Evolutionary conservation across 2,329 filamentous ascomycete genomes (phyloP).

Genomic region (Huntiella abstrusa): DNA sequence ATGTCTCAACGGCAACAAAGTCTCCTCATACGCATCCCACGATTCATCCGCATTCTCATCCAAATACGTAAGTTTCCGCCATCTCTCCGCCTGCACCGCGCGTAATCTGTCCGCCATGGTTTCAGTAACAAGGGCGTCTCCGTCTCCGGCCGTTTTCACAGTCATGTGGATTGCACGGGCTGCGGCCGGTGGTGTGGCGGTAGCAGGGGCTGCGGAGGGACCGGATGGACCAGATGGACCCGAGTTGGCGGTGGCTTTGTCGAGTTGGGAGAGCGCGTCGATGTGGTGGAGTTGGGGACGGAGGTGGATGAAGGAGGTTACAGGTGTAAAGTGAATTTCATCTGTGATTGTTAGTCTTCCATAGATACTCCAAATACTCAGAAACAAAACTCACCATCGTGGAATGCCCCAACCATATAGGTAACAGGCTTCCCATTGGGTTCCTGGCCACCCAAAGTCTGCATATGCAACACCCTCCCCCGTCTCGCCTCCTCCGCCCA

Average conservation of each 20-base stretch:
- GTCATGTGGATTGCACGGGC: conserved; percentile 72
- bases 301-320: conserved; percentile 69
- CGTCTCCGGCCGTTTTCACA: conserved; percentile 56
- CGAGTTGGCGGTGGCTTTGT: conserved; percentile 25
- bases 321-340: conserved; percentile 69
- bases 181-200: conserved; percentile 15
- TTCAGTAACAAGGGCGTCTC: conserved; percentile 44
- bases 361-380: neutral
- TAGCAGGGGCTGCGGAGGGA: conserved; percentile 14
- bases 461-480: conserved; percentile 55
- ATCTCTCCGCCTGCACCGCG: conserved; percentile 62
- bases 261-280: conserved; percentile 62
- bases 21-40: conserved; percentile 58
- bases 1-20: conserved; percentile 28
- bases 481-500: conserved; percentile 51
- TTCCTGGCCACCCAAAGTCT: conserved; percentile 73
- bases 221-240: conserved; percentile 17
- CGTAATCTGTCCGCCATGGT: conserved; percentile 61
- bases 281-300: conserved; percentile 85
- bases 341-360: conserved; percentile 28
- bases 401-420: conserved; percentile 88
- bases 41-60: conserved; percentile 63
- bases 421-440: conserved; percentile 50
- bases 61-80: conserved; percentile 61
- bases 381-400: conserved; percentile 39